Percentiles rank a stretch among this genome's conserved stretches.
phyloP scores from a whole-genome alignment of 2,329 filamentous ascomycete species.

The Arthrinium puccinioides region DNA sequence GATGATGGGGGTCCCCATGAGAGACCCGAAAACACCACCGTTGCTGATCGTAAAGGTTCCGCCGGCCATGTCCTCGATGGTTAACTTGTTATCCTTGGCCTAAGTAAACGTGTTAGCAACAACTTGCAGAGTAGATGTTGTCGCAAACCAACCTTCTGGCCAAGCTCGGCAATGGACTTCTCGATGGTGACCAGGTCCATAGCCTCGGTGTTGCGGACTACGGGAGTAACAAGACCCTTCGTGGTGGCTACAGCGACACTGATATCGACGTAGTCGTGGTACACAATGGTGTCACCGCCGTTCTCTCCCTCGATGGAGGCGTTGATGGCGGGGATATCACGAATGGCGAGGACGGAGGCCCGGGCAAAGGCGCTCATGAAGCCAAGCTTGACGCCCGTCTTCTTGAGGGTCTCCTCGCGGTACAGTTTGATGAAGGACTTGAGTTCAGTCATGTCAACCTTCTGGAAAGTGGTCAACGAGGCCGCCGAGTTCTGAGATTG shows the following conservation, averaged over 20 bases:
- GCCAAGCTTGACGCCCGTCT: constrained; percentile 94
- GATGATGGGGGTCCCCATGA: constrained; percentile 98
- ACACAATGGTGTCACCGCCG: constrained; percentile 94
- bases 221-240: constrained; percentile 93
- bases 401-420: constrained; percentile 94
- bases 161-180: constrained; percentile 83
- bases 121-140: background rate
- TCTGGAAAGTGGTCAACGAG: constrained; percentile 96
- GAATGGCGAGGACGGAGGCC: constrained; percentile 85
- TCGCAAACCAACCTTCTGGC: constrained; percentile 68
- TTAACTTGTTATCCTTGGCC: constrained; percentile 93
- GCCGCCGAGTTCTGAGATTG: constrained; percentile 98
- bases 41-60: constrained; percentile 98
- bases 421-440: constrained; percentile 97
- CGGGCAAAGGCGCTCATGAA: constrained; percentile 98
- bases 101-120: constrained; percentile 23
- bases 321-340: constrained; percentile 89
- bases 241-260: constrained; percentile 95
- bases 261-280: constrained; percentile 96
- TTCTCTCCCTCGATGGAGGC: constrained; percentile 94
- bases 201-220: constrained; percentile 86
- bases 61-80: constrained; percentile 98
- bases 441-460: constrained; percentile 96
- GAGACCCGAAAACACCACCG: constrained; percentile 90
- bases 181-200: constrained; percentile 88